These are phyloP conservation scores for Uncinocarpus reesii DNA, from an alignment of 2,329 filamentous ascomycete genomes.

Conservation along the genomic window DNA sequence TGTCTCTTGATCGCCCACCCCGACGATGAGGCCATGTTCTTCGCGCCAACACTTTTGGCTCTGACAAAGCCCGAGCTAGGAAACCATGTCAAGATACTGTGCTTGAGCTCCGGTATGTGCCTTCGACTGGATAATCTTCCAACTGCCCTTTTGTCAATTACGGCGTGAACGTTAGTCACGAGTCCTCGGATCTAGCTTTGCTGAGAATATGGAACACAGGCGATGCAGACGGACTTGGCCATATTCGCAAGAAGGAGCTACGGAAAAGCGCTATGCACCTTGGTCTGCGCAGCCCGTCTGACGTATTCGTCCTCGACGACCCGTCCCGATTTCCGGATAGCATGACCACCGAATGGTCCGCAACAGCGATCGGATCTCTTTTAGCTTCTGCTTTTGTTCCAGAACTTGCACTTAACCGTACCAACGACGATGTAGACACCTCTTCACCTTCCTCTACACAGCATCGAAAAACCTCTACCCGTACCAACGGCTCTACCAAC, in stretches of 20 bases:
- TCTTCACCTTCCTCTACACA: slow-evolving; percentile 18
- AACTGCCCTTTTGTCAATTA: neutral
- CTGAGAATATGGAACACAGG: slow-evolving; percentile 38
- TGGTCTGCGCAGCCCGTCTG: slow-evolving; percentile 62
- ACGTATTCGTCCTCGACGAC: slow-evolving; percentile 78
- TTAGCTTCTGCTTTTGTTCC: slow-evolving; percentile 66
- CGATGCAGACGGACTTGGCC: slow-evolving; percentile 76
- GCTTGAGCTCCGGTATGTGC: slow-evolving; percentile 65
- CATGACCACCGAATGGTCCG: slow-evolving; percentile 71
- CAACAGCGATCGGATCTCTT: slow-evolving; percentile 57
- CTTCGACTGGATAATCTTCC: neutral
- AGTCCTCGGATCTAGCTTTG: neutral
- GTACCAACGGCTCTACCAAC: slow-evolving; percentile 9
- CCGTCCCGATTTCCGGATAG: slow-evolving; percentile 72
- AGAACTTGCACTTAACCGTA: slow-evolving; percentile 32
- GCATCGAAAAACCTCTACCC: slow-evolving; percentile 8
- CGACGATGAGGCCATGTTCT: slow-evolving; percentile 99
- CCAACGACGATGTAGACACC: slow-evolving; percentile 21
- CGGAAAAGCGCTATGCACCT: slow-evolving; percentile 67
- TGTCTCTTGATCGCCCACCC: slow-evolving; percentile 91
- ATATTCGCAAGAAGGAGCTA: slow-evolving; percentile 72
- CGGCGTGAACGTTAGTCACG: neutral
- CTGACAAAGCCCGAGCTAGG: slow-evolving; percentile 67
- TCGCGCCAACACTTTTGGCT: slow-evolving; percentile 77
- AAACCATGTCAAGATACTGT: slow-evolving; percentile 90